These are phyloP conservation scores for Plectosphaerella sp. DNA, from an alignment of 2,329 filamentous ascomycete species.

Conservation along the genomic window DNA sequence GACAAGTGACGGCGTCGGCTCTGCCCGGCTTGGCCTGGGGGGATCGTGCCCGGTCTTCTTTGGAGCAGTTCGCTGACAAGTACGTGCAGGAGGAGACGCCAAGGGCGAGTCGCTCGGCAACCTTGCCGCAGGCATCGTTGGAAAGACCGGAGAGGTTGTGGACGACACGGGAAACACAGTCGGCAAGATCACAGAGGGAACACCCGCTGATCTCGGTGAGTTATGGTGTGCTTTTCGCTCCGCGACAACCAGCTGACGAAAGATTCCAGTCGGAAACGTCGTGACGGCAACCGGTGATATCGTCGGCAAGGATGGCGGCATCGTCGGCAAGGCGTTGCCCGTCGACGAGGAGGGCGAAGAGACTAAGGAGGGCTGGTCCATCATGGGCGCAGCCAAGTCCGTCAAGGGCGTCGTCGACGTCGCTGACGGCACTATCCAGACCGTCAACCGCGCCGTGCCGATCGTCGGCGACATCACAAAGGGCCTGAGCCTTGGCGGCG, in stretches of 20 bases:
- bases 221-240: no score
- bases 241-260: background rate
- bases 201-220: conserved; percentile 29
- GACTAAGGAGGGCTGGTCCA: conserved; percentile 30
- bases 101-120: conserved; percentile 20
- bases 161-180: conserved; percentile 37
- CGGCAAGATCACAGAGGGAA: conserved; percentile 35
- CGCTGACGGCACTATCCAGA: conserved; percentile 15
- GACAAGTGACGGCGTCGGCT: no score
- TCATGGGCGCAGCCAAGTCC: conserved; percentile 22
- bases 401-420: conserved; percentile 15
- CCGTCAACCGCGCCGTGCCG: conserved; percentile 15
- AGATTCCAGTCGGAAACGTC: conserved; percentile 24
- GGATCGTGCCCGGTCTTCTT: no score
- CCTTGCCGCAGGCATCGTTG: conserved; percentile 36
- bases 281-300: conserved; percentile 30
- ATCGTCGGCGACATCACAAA: conserved; percentile 12
- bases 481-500: conserved; percentile 8
- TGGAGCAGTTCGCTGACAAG: no score
- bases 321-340: conserved; percentile 32
- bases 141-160: conserved; percentile 38
- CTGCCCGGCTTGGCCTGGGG: no score
- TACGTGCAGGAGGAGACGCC: conserved; percentile 1
- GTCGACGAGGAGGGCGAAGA: conserved; percentile 27
- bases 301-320: conserved; percentile 30